A percentile compares a stretch with the other conserved stretches of the same genome.
Conservation (phyloP, 306 rosid genomes). For the Senna tora region DNA sequence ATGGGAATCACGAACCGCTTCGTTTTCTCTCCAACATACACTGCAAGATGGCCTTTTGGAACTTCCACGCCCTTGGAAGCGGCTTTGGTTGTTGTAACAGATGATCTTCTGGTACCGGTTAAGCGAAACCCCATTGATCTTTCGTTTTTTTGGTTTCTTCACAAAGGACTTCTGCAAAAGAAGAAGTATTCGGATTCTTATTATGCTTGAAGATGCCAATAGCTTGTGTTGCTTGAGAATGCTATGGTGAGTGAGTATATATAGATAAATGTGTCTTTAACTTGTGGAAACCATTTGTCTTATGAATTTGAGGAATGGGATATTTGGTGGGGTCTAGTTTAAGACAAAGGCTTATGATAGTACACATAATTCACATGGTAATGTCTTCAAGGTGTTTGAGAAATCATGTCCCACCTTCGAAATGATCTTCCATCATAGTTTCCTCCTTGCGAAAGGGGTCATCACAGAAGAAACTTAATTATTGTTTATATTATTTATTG, state of each 20-base stretch:
- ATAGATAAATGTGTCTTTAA: neutral
- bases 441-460: too few species aligned
- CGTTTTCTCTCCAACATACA: constrained; percentile 36
- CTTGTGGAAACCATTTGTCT: too few species aligned
- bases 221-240: neutral
- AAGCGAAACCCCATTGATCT: constrained; percentile 6
- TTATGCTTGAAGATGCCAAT: neutral
- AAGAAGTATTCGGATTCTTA: neutral
- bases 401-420: neutral
- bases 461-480: neutral
- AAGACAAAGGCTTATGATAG: too few species aligned
- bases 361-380: too few species aligned
- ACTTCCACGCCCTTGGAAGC: neutral
- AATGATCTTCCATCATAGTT: too few species aligned
- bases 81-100: neutral
- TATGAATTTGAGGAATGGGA: too few species aligned
- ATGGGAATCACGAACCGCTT: constrained; percentile 26
- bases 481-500: neutral
- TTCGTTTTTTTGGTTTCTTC: neutral
- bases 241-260: neutral
- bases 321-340: too few species aligned
- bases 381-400: too few species aligned
- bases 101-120: neutral
- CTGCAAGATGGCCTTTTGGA: constrained; percentile 25
- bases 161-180: neutral